Evolutionary conservation across 495 filamentous ascomycete genomes (phyloP), one percentile per base, ranked within the genome.

Genomic region (Tricharina praecox): DNA sequence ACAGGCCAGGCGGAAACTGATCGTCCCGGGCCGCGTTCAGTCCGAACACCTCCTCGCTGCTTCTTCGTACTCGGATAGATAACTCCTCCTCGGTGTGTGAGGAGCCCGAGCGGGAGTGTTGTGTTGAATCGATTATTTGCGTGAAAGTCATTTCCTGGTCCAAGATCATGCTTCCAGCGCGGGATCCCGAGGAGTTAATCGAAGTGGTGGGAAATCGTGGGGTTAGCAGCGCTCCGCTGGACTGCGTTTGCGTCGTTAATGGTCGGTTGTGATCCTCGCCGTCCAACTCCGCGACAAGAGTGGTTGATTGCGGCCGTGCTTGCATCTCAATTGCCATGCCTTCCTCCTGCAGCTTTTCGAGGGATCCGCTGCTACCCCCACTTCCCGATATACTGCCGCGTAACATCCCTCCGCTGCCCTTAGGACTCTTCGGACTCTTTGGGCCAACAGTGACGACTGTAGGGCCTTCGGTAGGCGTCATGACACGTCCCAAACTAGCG

Each of bases 401-500:
- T 5, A 13, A 32, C 28, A 5, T 37, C 7, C 15, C 34, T 43
- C 20, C 40, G 24, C 20, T 43, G 23, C 40, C 18, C 1, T 13
- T 18, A 1, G 40, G 18, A 20, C 13, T n/a, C 26, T 23, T 13
- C 3, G 20, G 13, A 26, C 40, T 26, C 13, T 26, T 24, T 2
- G 7, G 21, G 3, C 40, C 26, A 23, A 8, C 20, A 40, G 10
- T 40, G 13, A 11, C 13, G 13, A 11, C 9, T 26, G 26, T 23
- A 26, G 24, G 54, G 2, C 57, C 47, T n/a, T 51, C 45, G 4
- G 50, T 53, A 4, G 55, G 55, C 13, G 47, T 49, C 37, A 55
- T 48, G 35, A 58, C 46, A n/a, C 54, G 40, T 2, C 55, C 55
- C 37, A 58, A 32, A 26, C 54, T 53, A 13, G 55, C 55, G 20